A percentile compares a stretch with the other conserved stretches of the same genome.
Evolutionary conservation across 768 basidiomycete genomes (phyloP).

Genomic region (Lactarius evosmus): DNA sequence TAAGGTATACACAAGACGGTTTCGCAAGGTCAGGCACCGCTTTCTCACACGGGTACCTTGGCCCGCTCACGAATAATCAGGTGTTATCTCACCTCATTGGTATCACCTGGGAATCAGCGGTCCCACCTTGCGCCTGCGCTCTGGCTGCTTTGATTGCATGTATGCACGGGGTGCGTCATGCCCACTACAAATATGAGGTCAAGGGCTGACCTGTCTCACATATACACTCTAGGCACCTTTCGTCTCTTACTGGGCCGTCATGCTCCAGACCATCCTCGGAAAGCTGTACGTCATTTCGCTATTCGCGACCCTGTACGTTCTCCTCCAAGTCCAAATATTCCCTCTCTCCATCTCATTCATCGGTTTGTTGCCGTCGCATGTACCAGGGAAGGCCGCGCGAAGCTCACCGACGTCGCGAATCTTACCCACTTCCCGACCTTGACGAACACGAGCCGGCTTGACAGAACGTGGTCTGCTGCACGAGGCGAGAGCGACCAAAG

Average conservation of each 20-base stretch:
- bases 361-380: background rate
- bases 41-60: background rate
- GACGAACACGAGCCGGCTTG: background rate
- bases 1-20: constrained; percentile 5
- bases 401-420: background rate
- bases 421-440: constrained; percentile 17
- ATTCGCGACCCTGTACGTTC: constrained; percentile 32
- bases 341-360: background rate
- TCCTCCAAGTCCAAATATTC: background rate
- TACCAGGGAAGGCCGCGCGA: constrained; percentile 18
- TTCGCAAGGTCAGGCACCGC: constrained; percentile 8
- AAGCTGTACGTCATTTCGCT: constrained; percentile 36
- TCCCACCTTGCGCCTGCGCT: constrained; percentile 33
- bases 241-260: constrained; percentile 31
- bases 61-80: background rate
- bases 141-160: constrained; percentile 29
- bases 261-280: constrained; percentile 32
- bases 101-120: constrained; percentile 33
- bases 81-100: constrained; percentile 23
- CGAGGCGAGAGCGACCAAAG: background rate
- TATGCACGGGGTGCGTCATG: constrained; percentile 4
- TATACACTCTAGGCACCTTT: constrained; percentile 20
- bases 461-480: background rate
- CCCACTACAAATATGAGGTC: background rate
- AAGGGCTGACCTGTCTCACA: background rate